These are phyloP conservation scores for Cicer chorassanicum DNA, from an alignment of 306 rosid genomes.

Conservation along the genomic window DNA sequence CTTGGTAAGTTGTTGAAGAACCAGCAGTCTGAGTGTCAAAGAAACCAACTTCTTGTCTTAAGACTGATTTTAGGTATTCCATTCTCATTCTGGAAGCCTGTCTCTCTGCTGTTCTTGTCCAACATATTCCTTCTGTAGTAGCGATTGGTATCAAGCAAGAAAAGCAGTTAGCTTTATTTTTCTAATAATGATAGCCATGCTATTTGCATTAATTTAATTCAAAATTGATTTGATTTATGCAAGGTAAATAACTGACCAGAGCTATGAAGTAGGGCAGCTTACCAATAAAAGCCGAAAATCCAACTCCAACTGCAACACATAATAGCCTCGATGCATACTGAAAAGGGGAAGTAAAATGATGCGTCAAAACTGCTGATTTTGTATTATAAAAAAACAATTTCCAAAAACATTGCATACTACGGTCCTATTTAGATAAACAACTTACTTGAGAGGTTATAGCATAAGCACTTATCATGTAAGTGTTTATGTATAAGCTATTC, in stretches of 20 bases:
- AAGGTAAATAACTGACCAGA: constrained; percentile 15
- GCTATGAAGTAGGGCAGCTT: constrained; percentile 31
- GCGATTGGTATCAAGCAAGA: constrained; percentile 36
- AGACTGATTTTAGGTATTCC: constrained; percentile 82
- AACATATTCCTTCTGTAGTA: constrained; percentile 80
- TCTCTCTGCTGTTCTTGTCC: constrained; percentile 90
- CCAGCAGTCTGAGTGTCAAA: constrained; percentile 74
- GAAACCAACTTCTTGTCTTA: constrained; percentile 88
- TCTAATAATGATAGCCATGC: constrained; percentile 16
- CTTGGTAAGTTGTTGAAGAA: constrained; percentile 80
- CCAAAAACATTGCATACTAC: not conserved
- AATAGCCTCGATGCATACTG: constrained; percentile 79
- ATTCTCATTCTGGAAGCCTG: constrained; percentile 84
- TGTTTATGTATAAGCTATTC: too few species aligned
- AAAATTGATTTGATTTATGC: not conserved
- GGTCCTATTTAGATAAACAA: too few species aligned
- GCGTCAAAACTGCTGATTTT: constrained; percentile 38
- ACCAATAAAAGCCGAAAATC: constrained; percentile 84
- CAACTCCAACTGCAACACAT: constrained; percentile 78
- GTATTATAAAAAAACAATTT: constrained; percentile 16
- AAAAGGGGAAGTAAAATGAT: constrained; percentile 28
- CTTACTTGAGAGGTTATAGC: too few species aligned
- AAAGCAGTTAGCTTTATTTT: constrained; percentile 29
- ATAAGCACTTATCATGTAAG: too few species aligned
- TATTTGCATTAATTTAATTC: constrained; percentile 19